Conservation (phyloP, 768 basidiomycete genomes). For the Tricholoma flavovirens region DNA sequence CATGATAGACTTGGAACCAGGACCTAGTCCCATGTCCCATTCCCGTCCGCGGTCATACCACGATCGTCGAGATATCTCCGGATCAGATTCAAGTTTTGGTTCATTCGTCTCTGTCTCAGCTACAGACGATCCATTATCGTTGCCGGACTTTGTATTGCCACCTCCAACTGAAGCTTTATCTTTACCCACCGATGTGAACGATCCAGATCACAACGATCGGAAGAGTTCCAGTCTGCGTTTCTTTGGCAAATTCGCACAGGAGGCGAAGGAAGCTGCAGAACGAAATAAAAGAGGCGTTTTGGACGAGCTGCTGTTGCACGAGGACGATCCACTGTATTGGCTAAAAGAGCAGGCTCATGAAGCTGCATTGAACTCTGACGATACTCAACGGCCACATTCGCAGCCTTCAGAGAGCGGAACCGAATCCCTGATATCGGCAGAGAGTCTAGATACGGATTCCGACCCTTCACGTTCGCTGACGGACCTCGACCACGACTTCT, state of each 20-base stretch:
- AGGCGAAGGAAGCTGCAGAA: constrained; percentile 50
- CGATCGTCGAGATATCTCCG: constrained; percentile 1
- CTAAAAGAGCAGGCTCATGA: constrained; percentile 21
- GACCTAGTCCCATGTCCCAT: not conserved
- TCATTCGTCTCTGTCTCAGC: constrained; percentile 50
- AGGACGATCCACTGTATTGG: constrained; percentile 71
- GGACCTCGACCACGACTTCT: constrained; percentile 35
- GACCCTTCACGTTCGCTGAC: constrained; percentile 16
- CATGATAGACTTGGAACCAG: not conserved
- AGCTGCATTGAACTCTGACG: not conserved
- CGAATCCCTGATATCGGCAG: constrained; percentile 2
- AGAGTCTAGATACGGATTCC: constrained; percentile 9
- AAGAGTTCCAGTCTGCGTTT: constrained; percentile 39
- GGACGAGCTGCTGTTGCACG: constrained; percentile 58
- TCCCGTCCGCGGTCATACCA: constrained; percentile 3
- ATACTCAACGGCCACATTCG: not conserved
- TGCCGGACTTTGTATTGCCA: not conserved
- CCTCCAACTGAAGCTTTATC: not conserved
- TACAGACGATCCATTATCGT: constrained; percentile 39
- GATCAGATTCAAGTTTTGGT: constrained; percentile 46
- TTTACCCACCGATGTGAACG: not conserved
- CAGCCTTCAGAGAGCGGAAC: not conserved
- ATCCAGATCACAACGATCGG: not conserved
- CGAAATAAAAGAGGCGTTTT: constrained; percentile 48
- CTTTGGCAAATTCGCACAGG: constrained; percentile 55